A percentile compares a stretch with the other conserved stretches of the same genome.
These are phyloP conservation scores for Chlamydomonas applanata DNA, from an alignment of 139 green algal genomes.

Conservation along the genomic window DNA sequence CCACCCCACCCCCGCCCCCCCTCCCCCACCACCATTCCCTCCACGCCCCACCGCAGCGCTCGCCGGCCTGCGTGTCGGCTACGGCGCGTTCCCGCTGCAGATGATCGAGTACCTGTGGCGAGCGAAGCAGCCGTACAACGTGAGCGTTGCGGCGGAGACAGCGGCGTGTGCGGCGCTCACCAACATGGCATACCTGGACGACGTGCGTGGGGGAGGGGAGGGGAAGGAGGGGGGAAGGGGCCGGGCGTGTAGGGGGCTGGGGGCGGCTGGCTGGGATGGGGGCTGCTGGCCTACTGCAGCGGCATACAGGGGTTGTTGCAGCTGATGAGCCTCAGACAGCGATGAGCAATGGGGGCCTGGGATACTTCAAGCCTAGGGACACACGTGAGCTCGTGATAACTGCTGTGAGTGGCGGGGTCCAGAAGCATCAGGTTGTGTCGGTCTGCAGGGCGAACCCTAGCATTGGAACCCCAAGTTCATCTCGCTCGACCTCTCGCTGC, in stretches of 20 bases:
- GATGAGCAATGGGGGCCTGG: too few relatives aligned
- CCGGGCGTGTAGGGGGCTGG: too few relatives aligned
- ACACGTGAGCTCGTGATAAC: too few relatives aligned
- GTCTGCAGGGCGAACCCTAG: too few relatives aligned
- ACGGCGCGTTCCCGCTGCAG: constrained; percentile 71
- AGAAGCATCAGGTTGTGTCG: too few relatives aligned
- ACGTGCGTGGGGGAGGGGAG: constrained; percentile 4
- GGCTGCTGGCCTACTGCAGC: neutral
- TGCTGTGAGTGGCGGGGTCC: too few relatives aligned
- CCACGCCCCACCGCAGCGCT: constrained; percentile 26
- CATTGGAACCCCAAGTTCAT: too few relatives aligned
- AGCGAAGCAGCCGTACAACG: constrained; percentile 99
- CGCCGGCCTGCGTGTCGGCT: constrained; percentile 61
- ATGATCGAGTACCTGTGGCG: constrained; percentile 93
- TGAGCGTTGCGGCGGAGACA: constrained; percentile 89
- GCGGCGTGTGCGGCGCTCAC: constrained; percentile 56
- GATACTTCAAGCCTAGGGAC: too few relatives aligned
- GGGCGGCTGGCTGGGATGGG: neutral
- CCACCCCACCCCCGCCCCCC: too few relatives aligned
- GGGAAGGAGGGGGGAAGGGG: neutral
- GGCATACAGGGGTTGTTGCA: neutral
- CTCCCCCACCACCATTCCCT: too few relatives aligned
- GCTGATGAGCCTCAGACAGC: neutral
- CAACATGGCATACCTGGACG: constrained; percentile 54
- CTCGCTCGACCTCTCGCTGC: too few relatives aligned